Conservation (phyloP, 176 grass and related monocot species). For the Rhipidocladum racemiflorum region DNA sequence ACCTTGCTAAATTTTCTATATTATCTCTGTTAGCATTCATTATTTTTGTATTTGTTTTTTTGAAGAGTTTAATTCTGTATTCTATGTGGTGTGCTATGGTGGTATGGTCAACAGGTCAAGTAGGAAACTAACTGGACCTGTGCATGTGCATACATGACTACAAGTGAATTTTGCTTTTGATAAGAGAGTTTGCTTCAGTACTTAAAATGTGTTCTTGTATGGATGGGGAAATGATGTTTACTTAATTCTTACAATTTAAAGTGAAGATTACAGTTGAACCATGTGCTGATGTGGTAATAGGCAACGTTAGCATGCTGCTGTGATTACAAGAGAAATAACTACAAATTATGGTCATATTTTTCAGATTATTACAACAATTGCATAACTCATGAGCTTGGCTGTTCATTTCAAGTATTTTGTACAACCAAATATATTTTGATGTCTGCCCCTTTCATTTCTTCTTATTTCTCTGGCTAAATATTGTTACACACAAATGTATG, state of each 20-base stretch:
- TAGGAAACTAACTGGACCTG: neutral
- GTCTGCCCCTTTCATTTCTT: no score
- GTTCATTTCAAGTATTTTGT: no score
- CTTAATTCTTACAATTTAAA: neutral
- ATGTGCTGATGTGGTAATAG: no score
- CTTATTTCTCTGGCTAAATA: no score
- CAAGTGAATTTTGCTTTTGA: neutral
- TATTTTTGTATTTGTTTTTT: neutral
- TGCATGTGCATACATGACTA: neutral
- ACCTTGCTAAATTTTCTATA: constrained; percentile 1
- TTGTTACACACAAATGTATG: no score
- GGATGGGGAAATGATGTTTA: neutral
- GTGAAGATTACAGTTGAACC: no score
- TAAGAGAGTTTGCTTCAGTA: neutral
- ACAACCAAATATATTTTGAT: no score
- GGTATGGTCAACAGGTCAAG: neutral
- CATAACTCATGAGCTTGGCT: no score
- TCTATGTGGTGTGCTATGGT: neutral
- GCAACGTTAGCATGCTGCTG: no score
- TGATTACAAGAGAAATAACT: no score
- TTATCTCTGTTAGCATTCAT: neutral
- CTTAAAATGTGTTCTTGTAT: neutral
- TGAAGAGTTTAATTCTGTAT: neutral
- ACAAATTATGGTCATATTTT: no score
- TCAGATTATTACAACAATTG: no score